Evolutionary conservation across 2,329 filamentous ascomycete genomes (phyloP).

Genomic region (Dactylonectria estremocensis): DNA sequence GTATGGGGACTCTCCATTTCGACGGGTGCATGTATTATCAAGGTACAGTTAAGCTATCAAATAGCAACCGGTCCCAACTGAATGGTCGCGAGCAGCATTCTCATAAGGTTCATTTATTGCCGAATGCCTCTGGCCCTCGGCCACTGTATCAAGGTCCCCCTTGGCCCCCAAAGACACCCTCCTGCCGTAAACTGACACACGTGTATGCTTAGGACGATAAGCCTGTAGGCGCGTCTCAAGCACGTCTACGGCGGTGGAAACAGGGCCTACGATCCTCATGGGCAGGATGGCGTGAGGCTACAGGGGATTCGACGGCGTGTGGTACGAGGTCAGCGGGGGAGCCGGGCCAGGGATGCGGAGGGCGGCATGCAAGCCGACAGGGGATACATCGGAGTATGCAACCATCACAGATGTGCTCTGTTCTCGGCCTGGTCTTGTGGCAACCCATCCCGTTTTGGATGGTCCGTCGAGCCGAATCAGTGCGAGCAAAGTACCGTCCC

Average conservation of each 20-base stretch:
- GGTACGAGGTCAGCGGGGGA: constrained; percentile 3
- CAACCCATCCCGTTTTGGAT: too few relatives aligned
- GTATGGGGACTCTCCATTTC: constrained; percentile 5
- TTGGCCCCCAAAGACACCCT: not conserved
- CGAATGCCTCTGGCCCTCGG: not conserved
- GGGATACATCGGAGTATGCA: not conserved
- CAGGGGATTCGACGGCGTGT: not conserved
- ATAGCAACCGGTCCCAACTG: not conserved
- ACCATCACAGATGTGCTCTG: not conserved
- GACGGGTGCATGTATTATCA: constrained; percentile 1
- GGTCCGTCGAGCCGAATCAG: too few relatives aligned
- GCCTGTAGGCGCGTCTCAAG: not conserved
- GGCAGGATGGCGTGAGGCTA: not conserved
- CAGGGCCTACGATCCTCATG: not conserved
- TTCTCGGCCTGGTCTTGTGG: too few relatives aligned
- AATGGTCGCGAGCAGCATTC: constrained; percentile 2
- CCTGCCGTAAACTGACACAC: not conserved
- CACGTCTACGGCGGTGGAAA: not conserved
- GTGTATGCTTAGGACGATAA: too few relatives aligned
- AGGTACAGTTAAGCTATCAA: constrained; percentile 5
- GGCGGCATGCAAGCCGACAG: not conserved
- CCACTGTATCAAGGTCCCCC: not conserved
- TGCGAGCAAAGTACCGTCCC: too few relatives aligned
- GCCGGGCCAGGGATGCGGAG: not conserved
- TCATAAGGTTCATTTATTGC: not conserved